phyloP scores from a whole-genome alignment of 495 filamentous ascomycete species.

The Xylaria bambusicola region DNA sequence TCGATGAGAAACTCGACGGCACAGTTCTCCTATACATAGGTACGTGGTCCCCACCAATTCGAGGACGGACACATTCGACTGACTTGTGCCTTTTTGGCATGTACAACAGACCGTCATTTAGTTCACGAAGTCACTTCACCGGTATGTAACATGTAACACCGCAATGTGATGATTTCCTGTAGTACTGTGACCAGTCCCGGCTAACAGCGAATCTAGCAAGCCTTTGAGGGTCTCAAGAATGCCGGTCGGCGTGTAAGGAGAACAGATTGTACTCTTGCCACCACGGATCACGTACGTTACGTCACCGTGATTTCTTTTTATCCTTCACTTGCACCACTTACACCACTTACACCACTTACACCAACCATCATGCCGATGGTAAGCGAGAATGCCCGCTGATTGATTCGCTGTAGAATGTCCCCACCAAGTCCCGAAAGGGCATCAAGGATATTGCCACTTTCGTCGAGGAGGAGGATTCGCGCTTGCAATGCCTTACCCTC shows the following conservation, averaged over 20 bases:
- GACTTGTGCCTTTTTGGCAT: conserved; percentile 8
- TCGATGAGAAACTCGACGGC: conserved; percentile 90
- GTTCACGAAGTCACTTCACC: conserved; percentile 98
- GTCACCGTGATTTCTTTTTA: not conserved
- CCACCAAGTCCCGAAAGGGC: conserved; percentile 82
- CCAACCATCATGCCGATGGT: conserved; percentile 14
- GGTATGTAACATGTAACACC: conserved; percentile 44
- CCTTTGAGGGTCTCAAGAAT: conserved; percentile 91
- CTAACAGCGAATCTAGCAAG: conserved; percentile 62
- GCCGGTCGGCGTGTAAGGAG: conserved; percentile 83
- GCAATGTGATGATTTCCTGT: not conserved
- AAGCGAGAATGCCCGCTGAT: conserved; percentile 7
- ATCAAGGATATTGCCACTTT: conserved; percentile 86
- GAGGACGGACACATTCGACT: conserved; percentile 13
- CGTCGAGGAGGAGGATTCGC: conserved; percentile 91
- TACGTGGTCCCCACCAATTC: conserved; percentile 38
- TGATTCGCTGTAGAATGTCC: conserved; percentile 71
- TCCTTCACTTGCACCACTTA: conserved; percentile 5
- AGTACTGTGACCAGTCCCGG: conserved; percentile 13
- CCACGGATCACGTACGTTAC: conserved; percentile 87
- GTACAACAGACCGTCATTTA: conserved; percentile 75
- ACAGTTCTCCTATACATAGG: conserved; percentile 92
- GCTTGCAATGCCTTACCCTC: conserved; percentile 89
- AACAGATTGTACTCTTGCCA: conserved; percentile 94
- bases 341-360: conserved; percentile 20